Evolutionary conservation across 23 red algal species (phyloP).

Genomic region (Gracilaria vermiculophylla): DNA sequence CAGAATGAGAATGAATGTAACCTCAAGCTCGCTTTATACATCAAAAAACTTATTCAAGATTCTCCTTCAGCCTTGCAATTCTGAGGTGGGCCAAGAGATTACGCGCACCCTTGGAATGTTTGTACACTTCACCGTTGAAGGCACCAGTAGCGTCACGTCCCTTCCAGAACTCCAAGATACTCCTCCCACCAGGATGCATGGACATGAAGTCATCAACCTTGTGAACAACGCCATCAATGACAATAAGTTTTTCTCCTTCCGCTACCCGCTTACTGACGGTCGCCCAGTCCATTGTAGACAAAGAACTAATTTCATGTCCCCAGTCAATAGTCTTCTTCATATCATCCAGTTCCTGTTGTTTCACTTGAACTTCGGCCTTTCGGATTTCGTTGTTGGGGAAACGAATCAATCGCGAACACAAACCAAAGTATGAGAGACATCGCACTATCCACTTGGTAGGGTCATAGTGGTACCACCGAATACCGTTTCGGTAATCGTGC

Average conservation of each 20-base stretch:
- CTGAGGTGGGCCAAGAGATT: slow-evolving; percentile 90
- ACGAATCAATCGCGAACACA: slow-evolving; percentile 82
- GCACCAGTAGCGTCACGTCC: slow-evolving; percentile 92
- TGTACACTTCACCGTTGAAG: slow-evolving; percentile 98
- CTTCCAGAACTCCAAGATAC: slow-evolving; percentile 95
- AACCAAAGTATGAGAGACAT: slow-evolving; percentile 68
- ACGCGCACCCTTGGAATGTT: slow-evolving; percentile 91
- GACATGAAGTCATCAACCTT: slow-evolving; percentile 84
- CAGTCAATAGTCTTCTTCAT: slow-evolving; percentile 89
- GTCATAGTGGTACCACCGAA: slow-evolving; percentile 99
- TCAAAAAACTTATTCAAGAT: slow-evolving; percentile 52
- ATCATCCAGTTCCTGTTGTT: slow-evolving; percentile 88
- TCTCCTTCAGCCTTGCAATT: slow-evolving; percentile 76
- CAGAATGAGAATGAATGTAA: background rate
- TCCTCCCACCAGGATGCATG: slow-evolving; percentile 85
- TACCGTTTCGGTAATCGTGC: slow-evolving; percentile 98
- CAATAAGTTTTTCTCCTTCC: slow-evolving; percentile 74
- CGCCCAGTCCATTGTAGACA: slow-evolving; percentile 83
- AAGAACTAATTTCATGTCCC: slow-evolving; percentile 66
- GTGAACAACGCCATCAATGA: slow-evolving; percentile 89
- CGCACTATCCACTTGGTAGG: slow-evolving; percentile 97
- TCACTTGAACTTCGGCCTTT: slow-evolving; percentile 92
- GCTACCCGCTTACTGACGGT: slow-evolving; percentile 48
- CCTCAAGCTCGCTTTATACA: slow-evolving; percentile 38
- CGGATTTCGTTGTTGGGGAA: slow-evolving; percentile 93